These are phyloP conservation scores for Dentipellis fragilis DNA, from an alignment of 768 basidiomycete species.

Conservation along the genomic window DNA sequence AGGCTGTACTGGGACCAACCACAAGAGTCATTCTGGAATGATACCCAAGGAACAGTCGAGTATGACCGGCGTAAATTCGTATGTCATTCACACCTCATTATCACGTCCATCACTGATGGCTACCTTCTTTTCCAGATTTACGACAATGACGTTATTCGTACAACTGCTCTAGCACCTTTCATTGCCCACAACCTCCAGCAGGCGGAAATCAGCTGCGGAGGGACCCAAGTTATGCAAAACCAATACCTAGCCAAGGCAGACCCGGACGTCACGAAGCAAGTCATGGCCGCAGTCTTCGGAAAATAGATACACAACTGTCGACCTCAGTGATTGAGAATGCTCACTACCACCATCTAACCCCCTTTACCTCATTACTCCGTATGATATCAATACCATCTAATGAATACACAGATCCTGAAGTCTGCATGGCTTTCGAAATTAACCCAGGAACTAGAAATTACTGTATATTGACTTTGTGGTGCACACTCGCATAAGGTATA, in stretches of 20 bases:
- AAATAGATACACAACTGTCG: conserved; percentile 2
- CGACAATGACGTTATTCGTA: neutral
- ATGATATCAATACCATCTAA: too few relatives aligned
- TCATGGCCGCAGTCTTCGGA: conserved; percentile 24
- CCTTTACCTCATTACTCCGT: too few relatives aligned
- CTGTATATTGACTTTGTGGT: neutral
- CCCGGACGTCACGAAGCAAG: conserved; percentile 62
- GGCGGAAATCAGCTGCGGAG: conserved; percentile 52
- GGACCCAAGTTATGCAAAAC: conserved; percentile 47
- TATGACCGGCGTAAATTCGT: conserved; percentile 69
- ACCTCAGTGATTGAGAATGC: too few relatives aligned
- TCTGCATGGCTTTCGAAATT: too few relatives aligned
- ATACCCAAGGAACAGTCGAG: conserved; percentile 64
- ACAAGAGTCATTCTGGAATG: conserved; percentile 47
- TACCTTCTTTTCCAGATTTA: neutral
- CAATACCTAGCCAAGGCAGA: conserved; percentile 59
- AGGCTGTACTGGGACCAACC: conserved; percentile 65
- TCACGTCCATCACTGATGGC: neutral
- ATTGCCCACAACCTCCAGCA: conserved; percentile 23
- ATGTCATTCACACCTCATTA: conserved; percentile 14
- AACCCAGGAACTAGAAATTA: too few relatives aligned
- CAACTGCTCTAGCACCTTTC: neutral
- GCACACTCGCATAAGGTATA: neutral
- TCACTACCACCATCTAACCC: too few relatives aligned
- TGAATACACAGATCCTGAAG: too few relatives aligned